phyloP scores from a whole-genome alignment of 225 moss, liverwort and hornwort species.

The Ulota crispa region DNA sequence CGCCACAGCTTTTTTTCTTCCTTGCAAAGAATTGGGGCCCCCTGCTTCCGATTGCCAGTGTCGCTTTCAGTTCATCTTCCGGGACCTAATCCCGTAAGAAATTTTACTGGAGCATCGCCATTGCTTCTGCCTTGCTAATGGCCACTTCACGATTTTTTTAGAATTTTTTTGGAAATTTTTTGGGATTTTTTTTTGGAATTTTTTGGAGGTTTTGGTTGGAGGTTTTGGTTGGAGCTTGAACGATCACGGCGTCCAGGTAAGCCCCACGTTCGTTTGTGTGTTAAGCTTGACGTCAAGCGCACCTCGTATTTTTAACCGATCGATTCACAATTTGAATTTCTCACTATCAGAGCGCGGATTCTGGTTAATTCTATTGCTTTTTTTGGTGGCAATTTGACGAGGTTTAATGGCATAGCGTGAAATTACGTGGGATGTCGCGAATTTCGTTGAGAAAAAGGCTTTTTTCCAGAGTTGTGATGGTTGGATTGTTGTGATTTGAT shows the following conservation, averaged over 20 bases:
- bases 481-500: background rate
- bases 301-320: background rate
- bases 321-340: background rate
- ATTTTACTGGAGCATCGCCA: too few relatives aligned
- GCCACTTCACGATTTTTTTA: background rate
- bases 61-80: background rate
- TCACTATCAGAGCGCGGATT: background rate
- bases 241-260: conserved; percentile 20
- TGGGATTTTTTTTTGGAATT: background rate
- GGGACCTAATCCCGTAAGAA: background rate
- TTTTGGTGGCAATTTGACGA: background rate
- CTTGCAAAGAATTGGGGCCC: background rate
- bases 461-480: background rate
- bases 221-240: background rate
- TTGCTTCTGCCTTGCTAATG: background rate
- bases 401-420: background rate
- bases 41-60: background rate
- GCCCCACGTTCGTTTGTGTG: background rate
- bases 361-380: background rate
- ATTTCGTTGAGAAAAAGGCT: background rate
- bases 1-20: conserved; percentile 4
- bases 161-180: background rate
- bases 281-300: background rate
- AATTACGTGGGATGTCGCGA: background rate
- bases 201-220: background rate